These are phyloP conservation scores for Physcomitrium patens DNA, from an alignment of 225 moss, liverwort and hornwort species.

Conservation along the genomic window DNA sequence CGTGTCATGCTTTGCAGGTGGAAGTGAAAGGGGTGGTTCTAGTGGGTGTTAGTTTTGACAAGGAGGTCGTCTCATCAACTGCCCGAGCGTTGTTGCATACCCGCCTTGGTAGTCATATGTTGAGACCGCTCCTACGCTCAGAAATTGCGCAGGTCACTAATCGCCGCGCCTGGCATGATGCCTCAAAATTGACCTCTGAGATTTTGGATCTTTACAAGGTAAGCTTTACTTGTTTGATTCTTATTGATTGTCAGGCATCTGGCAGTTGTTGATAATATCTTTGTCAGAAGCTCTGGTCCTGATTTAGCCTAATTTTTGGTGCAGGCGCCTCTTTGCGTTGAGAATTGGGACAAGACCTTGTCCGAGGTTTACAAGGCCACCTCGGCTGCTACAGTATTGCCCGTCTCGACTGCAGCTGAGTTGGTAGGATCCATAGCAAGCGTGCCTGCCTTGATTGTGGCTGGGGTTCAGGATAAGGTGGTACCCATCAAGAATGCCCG, in stretches of 20 bases:
- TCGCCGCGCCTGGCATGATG: conserved; percentile 68
- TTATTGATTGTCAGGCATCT: neutral
- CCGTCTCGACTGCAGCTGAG: conserved; percentile 52
- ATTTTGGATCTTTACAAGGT: conserved; percentile 70
- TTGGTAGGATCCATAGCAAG: conserved; percentile 49
- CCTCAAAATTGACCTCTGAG: conserved; percentile 65
- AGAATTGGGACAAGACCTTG: conserved; percentile 63
- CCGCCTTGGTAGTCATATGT: conserved; percentile 59
- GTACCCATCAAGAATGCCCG: conserved; percentile 48
- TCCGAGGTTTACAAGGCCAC: conserved; percentile 59
- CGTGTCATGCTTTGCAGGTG: conserved; percentile 33
- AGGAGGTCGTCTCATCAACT: conserved; percentile 57
- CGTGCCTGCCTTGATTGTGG: conserved; percentile 55
- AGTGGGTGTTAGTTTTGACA: conserved; percentile 54
- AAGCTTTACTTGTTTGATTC: neutral
- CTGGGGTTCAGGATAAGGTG: conserved; percentile 54
- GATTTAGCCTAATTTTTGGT: neutral
- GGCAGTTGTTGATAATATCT: neutral
- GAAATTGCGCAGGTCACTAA: conserved; percentile 68
- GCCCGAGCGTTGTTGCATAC: conserved; percentile 62
- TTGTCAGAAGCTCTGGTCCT: neutral
- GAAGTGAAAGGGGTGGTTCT: conserved; percentile 60
- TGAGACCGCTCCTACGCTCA: conserved; percentile 58
- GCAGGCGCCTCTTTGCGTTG: conserved; percentile 64
- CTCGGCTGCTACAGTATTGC: conserved; percentile 51